These are phyloP conservation scores for Ogataea trehalophila DNA, from an alignment of 805 yeast species.

Conservation along the genomic window DNA sequence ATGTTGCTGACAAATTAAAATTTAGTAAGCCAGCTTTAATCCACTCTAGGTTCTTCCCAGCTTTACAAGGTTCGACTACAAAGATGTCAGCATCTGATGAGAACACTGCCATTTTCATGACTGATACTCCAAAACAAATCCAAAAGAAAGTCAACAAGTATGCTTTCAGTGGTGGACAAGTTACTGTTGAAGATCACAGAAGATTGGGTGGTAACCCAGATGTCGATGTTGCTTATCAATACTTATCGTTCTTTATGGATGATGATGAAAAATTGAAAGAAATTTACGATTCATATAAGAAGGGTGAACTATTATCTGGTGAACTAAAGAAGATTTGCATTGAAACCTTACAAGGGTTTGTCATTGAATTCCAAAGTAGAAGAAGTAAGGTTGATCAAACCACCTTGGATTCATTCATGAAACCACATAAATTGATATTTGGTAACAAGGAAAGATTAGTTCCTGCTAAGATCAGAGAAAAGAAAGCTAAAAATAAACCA, in stretches of 20 bases:
- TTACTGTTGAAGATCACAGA: slow-evolving; percentile 86
- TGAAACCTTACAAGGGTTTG: slow-evolving; percentile 72
- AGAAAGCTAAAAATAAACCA: slow-evolving; percentile 30
- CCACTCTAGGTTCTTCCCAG: slow-evolving; percentile 96
- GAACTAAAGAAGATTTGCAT: slow-evolving; percentile 89
- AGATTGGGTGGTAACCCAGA: slow-evolving; percentile 90
- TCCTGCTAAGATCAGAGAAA: slow-evolving; percentile 53
- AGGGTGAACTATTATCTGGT: slow-evolving; percentile 84
- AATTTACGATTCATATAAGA: slow-evolving; percentile 59
- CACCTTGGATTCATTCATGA: slow-evolving; percentile 65
- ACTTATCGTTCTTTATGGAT: slow-evolving; percentile 80
- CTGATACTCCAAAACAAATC: slow-evolving; percentile 87
- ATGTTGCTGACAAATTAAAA: slow-evolving; percentile 90
- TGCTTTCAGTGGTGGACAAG: slow-evolving; percentile 94
- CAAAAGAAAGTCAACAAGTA: slow-evolving; percentile 93
- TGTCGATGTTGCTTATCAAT: slow-evolving; percentile 92
- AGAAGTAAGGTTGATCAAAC: slow-evolving; percentile 63
- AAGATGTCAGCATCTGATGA: slow-evolving; percentile 96
- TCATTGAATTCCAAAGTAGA: slow-evolving; percentile 74
- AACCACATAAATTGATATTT: slow-evolving; percentile 73
- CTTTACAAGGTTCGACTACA: slow-evolving; percentile 91
- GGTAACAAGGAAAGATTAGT: slow-evolving; percentile 73
- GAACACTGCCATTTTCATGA: slow-evolving; percentile 89
- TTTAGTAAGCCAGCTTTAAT: slow-evolving; percentile 87
- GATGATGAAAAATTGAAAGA: slow-evolving; percentile 76